A percentile compares a stretch with the other conserved stretches of the same genome.
Evolutionary conservation across 2,329 filamentous ascomycete species (phyloP).

Genomic region (Hypoxylon sp.): DNA sequence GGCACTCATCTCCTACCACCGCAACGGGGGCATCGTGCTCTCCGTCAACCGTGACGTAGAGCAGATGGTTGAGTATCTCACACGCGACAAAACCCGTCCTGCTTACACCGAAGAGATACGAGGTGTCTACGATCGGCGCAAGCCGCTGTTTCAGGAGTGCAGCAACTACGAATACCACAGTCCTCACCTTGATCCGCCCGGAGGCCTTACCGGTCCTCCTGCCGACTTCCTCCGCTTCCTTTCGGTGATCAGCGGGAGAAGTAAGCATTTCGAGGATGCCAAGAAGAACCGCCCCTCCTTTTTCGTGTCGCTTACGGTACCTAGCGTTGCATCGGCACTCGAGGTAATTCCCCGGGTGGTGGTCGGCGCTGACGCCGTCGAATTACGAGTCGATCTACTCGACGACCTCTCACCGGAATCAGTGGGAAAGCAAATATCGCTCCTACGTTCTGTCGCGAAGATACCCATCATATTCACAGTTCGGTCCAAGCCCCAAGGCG

Average conservation of each 20-base stretch:
- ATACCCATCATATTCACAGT: conserved; percentile 94
- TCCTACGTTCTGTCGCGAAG: conserved; percentile 77
- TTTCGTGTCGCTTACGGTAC: conserved; percentile 91
- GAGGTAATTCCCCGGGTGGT: conserved; percentile 77
- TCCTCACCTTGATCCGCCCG: conserved; percentile 66
- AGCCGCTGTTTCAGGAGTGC: conserved; percentile 90
- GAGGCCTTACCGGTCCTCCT: conserved; percentile 59
- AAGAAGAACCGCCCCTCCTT: conserved; percentile 81
- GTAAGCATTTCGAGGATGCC: conserved; percentile 65
- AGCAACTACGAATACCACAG: conserved; percentile 96
- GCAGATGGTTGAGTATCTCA: conserved; percentile 88
- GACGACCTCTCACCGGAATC: conserved; percentile 81
- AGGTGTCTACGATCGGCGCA: conserved; percentile 88
- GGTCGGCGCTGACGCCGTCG: conserved; percentile 91
- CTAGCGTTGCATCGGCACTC: conserved; percentile 73
- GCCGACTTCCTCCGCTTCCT: conserved; percentile 81
- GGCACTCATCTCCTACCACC: conserved; percentile 78
- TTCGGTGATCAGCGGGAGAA: conserved; percentile 73
- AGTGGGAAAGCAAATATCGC: conserved; percentile 82
- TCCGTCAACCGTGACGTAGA: conserved; percentile 89
- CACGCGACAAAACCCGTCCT: conserved; percentile 88
- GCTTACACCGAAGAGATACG: conserved; percentile 94
- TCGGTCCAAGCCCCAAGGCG: conserved; percentile 86
- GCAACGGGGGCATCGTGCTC: conserved; percentile 83
- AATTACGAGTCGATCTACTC: conserved; percentile 91